Percentiles rank a stretch among this genome's conserved stretches.
Evolutionary conservation across 768 basidiomycete species (phyloP).

Genomic region (Tulasnella sp.): DNA sequence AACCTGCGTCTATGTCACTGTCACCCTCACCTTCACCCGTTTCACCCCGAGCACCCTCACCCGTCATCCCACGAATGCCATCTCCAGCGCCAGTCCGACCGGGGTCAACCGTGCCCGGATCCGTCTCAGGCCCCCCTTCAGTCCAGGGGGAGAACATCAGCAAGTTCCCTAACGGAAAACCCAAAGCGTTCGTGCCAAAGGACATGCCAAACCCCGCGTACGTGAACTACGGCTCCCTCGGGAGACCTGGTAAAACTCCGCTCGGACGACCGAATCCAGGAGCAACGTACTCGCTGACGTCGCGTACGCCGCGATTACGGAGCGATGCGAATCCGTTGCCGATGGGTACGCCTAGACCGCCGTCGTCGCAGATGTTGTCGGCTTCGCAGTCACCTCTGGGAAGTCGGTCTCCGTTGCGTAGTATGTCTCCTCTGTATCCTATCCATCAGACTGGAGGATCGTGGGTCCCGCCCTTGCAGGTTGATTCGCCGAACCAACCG

Average conservation of each 20-base stretch:
- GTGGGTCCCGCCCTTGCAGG: no score
- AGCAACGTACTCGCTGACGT: neutral
- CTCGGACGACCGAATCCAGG: neutral
- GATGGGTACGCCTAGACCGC: neutral
- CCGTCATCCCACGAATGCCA: neutral
- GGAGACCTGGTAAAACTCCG: neutral
- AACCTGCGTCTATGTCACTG: neutral
- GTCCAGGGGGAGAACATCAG: neutral
- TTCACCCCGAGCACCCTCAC: neutral
- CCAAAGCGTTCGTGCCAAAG: conserved; percentile 7
- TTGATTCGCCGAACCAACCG: no score
- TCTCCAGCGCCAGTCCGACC: neutral
- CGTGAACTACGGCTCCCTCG: neutral
- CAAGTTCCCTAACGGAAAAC: neutral
- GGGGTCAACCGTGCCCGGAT: neutral
- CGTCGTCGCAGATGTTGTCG: no score
- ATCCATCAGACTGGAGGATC: no score
- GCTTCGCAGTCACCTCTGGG: no score
- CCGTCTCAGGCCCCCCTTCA: neutral
- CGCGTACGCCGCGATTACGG: neutral
- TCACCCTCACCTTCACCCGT: neutral
- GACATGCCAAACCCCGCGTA: neutral
- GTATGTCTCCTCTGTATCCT: no score
- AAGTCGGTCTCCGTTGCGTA: no score
- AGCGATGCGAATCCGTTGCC: neutral